Conservation (phyloP, 345 rosid species). For the Salix purpurea region DNA sequence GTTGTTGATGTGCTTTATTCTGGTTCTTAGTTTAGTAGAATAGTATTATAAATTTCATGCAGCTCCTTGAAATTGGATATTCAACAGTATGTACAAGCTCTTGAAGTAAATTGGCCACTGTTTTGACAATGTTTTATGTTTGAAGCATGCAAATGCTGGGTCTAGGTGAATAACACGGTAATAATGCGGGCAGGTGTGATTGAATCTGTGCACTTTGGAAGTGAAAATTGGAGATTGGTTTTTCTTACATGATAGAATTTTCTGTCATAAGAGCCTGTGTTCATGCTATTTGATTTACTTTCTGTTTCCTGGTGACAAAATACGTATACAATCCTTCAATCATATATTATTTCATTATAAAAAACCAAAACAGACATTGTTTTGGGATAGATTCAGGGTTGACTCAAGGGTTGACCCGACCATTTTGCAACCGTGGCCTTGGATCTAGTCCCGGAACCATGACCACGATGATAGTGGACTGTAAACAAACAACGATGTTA, state of each 20-base stretch:
- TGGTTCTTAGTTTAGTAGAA: constrained; percentile 13
- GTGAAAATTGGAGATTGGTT: not conserved
- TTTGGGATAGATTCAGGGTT: no score
- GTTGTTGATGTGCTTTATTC: not conserved
- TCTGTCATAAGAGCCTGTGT: not conserved
- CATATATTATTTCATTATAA: no score
- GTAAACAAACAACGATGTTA: no score
- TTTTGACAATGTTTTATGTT: constrained; percentile 5
- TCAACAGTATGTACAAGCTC: constrained; percentile 30
- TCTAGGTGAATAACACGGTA: not conserved
- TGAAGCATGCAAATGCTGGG: not conserved
- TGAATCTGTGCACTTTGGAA: not conserved
- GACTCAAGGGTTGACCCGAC: no score
- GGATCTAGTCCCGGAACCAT: no score
- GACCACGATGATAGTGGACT: no score
- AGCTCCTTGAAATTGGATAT: constrained; percentile 18
- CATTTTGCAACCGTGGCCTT: no score
- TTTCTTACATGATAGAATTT: not conserved
- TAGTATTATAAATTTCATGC: constrained; percentile 8
- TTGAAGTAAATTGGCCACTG: constrained; percentile 8
- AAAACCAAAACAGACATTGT: no score
- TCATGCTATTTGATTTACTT: not conserved
- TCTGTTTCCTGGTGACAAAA: not conserved
- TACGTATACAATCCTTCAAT: not conserved
- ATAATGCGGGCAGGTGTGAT: not conserved